Percentiles rank a stretch among this genome's conserved stretches.
phyloP scores from a whole-genome alignment of 148 eudicot genomes.

The Cornus controversa region DNA sequence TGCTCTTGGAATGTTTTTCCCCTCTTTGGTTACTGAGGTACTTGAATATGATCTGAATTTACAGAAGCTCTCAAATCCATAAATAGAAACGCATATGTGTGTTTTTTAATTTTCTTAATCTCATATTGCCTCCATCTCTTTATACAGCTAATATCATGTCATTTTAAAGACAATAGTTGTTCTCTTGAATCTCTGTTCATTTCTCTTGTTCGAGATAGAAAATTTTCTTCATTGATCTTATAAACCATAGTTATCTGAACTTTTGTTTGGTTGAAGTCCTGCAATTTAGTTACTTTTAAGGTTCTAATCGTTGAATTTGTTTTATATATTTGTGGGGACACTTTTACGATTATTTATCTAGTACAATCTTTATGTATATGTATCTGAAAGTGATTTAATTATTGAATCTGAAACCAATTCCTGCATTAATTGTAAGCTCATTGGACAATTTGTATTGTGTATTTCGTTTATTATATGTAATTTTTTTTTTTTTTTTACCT shows the following conservation, averaged over 20 bases:
- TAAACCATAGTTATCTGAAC: neutral
- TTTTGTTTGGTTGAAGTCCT: neutral
- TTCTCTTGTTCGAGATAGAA: constrained; percentile 1
- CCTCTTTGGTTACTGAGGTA: constrained; percentile 6
- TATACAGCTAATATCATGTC: neutral
- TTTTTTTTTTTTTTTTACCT: neutral
- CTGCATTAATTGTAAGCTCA: neutral
- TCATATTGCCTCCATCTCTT: neutral
- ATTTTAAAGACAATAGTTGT: neutral
- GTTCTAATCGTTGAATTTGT: neutral
- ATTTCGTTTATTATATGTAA: neutral
- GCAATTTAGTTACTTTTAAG: neutral
- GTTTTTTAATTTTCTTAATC: neutral
- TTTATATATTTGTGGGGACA: neutral
- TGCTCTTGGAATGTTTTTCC: neutral
- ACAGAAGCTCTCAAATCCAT: neutral
- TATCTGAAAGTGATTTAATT: neutral
- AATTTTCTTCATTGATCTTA: neutral
- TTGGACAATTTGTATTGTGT: neutral
- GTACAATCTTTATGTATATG: too few relatives aligned
- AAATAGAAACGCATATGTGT: neutral
- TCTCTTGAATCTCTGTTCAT: neutral
- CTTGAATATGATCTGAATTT: neutral
- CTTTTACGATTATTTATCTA: neutral
- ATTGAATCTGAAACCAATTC: neutral